phyloP scores from a whole-genome alignment of 2,329 filamentous ascomycete species.

The Apiospora rasikravindrae region DNA sequence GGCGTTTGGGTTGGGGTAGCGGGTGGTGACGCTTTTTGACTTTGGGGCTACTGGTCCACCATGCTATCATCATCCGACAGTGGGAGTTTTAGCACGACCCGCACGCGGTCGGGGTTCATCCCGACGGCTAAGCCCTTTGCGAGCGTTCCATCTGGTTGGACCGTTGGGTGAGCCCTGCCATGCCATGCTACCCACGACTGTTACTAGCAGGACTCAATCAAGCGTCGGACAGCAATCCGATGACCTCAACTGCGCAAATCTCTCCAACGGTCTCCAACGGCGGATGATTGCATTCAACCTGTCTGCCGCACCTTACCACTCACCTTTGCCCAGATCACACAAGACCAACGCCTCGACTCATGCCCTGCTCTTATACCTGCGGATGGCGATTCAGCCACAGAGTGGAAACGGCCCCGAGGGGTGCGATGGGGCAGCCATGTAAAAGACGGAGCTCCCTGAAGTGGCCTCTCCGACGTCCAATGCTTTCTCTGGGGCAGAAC shows the following conservation, averaged over 20 bases:
- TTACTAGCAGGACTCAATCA: background rate
- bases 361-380: background rate
- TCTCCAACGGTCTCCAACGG: slow-evolving; percentile 11
- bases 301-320: background rate
- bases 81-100: slow-evolving; percentile 2
- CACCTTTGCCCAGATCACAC: background rate
- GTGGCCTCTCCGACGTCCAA: background rate
- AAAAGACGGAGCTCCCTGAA: slow-evolving; percentile 16
- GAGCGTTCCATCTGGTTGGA: background rate
- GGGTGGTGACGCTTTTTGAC: background rate
- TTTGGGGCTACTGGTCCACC: background rate
- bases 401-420: background rate
- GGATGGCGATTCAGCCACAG: background rate
- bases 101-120: slow-evolving; percentile 5
- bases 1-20: slow-evolving; percentile 13
- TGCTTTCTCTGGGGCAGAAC: slow-evolving; percentile 16
- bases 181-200: slow-evolving; percentile 2
- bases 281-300: background rate
- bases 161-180: slow-evolving; percentile 1
- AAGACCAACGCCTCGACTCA: slow-evolving; percentile 4
- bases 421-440: background rate
- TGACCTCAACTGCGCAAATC: background rate
- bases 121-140: background rate
- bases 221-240: background rate
- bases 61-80: slow-evolving; percentile 7